phyloP scores from a whole-genome alignment of 805 yeast species.

The Pichia cephalocereana region DNA sequence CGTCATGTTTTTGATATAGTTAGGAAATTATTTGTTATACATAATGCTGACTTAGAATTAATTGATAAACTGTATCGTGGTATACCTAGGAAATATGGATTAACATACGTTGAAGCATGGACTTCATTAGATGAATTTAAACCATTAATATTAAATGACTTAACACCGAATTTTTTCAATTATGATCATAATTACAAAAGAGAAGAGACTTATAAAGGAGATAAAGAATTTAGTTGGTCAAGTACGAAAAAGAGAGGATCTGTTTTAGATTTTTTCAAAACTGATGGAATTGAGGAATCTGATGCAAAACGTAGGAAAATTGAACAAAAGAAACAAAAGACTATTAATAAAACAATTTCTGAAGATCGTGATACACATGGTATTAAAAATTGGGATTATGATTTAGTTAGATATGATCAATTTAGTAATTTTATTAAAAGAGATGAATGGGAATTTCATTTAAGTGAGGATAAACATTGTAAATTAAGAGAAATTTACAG shows the following conservation, averaged over 20 bases:
- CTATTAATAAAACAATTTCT: background rate
- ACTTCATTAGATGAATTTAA: background rate
- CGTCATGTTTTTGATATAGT: slow-evolving; percentile 8
- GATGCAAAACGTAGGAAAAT: too few species aligned
- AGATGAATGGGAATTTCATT: slow-evolving; percentile 8
- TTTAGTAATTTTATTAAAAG: background rate
- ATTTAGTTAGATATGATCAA: background rate
- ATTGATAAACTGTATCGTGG: slow-evolving; percentile 5
- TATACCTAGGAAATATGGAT: slow-evolving; percentile 10
- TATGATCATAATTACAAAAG: background rate
- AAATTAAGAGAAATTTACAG: slow-evolving; percentile 5
- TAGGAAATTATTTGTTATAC: slow-evolving; percentile 7
- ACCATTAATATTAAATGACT: too few species aligned
- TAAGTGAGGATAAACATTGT: background rate
- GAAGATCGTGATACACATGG: background rate
- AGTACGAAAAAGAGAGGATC: slow-evolving; percentile 1
- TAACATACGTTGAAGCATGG: slow-evolving; percentile 6
- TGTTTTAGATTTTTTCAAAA: slow-evolving; percentile 1
- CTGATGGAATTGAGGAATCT: background rate
- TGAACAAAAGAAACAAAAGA: too few species aligned
- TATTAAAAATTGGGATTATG: background rate
- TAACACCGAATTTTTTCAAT: background rate
- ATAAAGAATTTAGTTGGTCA: slow-evolving; percentile 1
- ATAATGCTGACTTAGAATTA: slow-evolving; percentile 7
- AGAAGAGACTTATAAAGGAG: too few species aligned